These are phyloP conservation scores for Leccinum ochraceum DNA, from an alignment of 768 basidiomycete species.

Conservation along the genomic window DNA sequence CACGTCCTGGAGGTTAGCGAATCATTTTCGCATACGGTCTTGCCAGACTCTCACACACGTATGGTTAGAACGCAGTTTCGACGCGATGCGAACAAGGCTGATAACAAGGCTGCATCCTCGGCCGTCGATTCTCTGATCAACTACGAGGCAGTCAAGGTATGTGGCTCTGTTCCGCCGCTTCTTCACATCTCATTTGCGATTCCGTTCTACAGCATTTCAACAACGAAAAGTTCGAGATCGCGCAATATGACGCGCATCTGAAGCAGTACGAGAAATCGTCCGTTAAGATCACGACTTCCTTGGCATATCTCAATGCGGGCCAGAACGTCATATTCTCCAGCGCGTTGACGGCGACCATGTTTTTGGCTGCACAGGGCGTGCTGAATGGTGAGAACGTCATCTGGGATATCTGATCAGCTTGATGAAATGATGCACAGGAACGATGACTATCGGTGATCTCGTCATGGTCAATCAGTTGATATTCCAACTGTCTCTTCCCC, in stretches of 20 bases:
- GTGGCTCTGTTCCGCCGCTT: background rate
- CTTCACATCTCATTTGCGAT: background rate
- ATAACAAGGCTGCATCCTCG: slow-evolving; percentile 92
- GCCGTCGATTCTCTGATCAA: slow-evolving; percentile 97
- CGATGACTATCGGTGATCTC: slow-evolving; percentile 97
- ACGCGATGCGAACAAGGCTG: slow-evolving; percentile 92
- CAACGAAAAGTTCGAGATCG: slow-evolving; percentile 90
- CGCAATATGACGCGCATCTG: slow-evolving; percentile 90
- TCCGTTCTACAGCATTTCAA: slow-evolving; percentile 78
- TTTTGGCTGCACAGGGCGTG: slow-evolving; percentile 93
- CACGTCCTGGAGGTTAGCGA: slow-evolving; percentile 86
- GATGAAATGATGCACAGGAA: slow-evolving; percentile 50
- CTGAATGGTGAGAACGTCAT: slow-evolving; percentile 61
- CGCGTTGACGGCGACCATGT: slow-evolving; percentile 94
- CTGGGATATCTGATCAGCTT: background rate
- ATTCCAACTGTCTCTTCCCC: slow-evolving; percentile 93
- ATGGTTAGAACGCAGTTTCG: slow-evolving; percentile 81
- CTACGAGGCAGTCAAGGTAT: slow-evolving; percentile 97
- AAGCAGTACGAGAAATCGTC: slow-evolving; percentile 87
- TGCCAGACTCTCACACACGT: background rate
- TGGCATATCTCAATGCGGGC: slow-evolving; percentile 92
- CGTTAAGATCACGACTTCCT: slow-evolving; percentile 91
- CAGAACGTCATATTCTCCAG: slow-evolving; percentile 96
- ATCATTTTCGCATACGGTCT: background rate
- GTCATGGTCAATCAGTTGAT: slow-evolving; percentile 99